A percentile compares a stretch with the other conserved stretches of the same genome.
These are phyloP conservation scores for Staphylotrichum longicolle DNA, from an alignment of 495 filamentous ascomycete species.

Conservation along the genomic window DNA sequence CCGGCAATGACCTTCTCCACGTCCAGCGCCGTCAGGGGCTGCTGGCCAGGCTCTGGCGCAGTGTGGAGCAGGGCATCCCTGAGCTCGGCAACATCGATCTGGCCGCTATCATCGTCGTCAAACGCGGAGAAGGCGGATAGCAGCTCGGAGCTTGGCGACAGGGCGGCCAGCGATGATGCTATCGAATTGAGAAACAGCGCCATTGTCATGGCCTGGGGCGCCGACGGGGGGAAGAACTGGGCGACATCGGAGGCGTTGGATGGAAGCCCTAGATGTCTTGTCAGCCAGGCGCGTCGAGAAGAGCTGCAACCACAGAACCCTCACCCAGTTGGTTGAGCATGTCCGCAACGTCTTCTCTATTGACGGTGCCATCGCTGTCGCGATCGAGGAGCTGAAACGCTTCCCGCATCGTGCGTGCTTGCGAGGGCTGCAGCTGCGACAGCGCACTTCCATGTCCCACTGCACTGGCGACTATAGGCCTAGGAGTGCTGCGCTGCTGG, in stretches of 20 bases:
- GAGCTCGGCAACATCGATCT: conserved; percentile 80
- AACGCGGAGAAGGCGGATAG: conserved; percentile 88
- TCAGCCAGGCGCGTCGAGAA: conserved; percentile 1
- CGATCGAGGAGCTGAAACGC: conserved; percentile 84
- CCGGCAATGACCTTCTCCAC: conserved; percentile 80
- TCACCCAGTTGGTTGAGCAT: conserved; percentile 76
- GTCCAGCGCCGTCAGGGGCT: conserved; percentile 65
- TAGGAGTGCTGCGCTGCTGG: conserved; percentile 19
- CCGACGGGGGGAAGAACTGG: conserved; percentile 71
- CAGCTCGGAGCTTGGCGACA: conserved; percentile 74
- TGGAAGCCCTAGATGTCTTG: conserved; percentile 41
- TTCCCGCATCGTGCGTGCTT: conserved; percentile 74
- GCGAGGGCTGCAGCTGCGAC: conserved; percentile 61
- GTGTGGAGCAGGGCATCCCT: conserved; percentile 80
- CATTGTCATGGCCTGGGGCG: conserved; percentile 70
- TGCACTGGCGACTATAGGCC: conserved; percentile 14
- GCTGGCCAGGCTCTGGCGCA: conserved; percentile 68
- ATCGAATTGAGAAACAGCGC: conserved; percentile 79
- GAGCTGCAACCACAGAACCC: too few species aligned
- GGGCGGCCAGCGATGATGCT: conserved; percentile 63
- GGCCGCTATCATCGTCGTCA: conserved; percentile 91
- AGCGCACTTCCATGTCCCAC: conserved; percentile 51
- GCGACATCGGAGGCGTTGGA: conserved; percentile 58
- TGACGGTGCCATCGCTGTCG: conserved; percentile 72
- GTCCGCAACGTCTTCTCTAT: conserved; percentile 72